Percentiles rank a stretch among this genome's conserved stretches.
phyloP scores from a whole-genome alignment of 2,329 filamentous ascomycete species.

The Cercospora sojina region DNA sequence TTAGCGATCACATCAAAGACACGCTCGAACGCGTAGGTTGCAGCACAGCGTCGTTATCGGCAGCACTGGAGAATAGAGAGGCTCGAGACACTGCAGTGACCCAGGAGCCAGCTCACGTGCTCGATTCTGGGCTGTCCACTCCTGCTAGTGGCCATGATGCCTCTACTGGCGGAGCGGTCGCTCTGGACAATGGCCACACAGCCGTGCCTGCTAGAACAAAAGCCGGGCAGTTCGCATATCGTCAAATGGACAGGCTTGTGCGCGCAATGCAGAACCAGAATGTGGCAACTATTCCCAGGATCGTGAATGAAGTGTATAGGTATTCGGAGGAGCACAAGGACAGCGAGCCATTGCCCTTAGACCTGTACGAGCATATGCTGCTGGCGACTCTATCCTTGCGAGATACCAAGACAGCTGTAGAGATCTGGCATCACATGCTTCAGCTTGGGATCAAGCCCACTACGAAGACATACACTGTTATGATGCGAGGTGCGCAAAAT shows the following conservation, averaged over 20 bases:
- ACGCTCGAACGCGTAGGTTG: constrained; percentile 11
- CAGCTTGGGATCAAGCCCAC: constrained; percentile 58
- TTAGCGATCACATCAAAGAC: background rate
- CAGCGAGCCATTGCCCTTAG: constrained; percentile 23
- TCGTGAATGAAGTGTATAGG: constrained; percentile 13
- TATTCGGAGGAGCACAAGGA: constrained; percentile 10
- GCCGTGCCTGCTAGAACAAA: background rate
- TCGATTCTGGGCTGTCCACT: background rate
- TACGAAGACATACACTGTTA: constrained; percentile 66
- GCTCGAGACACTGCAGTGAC: background rate
- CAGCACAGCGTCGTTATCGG: background rate
- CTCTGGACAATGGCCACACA: background rate
- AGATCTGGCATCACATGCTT: constrained; percentile 59
- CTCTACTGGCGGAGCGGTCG: background rate
- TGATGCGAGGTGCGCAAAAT: constrained; percentile 69
- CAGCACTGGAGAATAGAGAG: background rate
- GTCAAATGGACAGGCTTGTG: constrained; percentile 12
- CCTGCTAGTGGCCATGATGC: background rate
- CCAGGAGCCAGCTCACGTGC: background rate
- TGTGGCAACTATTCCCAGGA: background rate
- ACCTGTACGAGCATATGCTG: constrained; percentile 46
- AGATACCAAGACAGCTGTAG: constrained; percentile 47
- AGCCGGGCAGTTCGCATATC: constrained; percentile 15
- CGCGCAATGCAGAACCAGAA: constrained; percentile 11
- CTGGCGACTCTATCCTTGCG: constrained; percentile 48